Evolutionary conservation across 805 yeast species (phyloP).

Genomic region (Ogataea siamensis): DNA sequence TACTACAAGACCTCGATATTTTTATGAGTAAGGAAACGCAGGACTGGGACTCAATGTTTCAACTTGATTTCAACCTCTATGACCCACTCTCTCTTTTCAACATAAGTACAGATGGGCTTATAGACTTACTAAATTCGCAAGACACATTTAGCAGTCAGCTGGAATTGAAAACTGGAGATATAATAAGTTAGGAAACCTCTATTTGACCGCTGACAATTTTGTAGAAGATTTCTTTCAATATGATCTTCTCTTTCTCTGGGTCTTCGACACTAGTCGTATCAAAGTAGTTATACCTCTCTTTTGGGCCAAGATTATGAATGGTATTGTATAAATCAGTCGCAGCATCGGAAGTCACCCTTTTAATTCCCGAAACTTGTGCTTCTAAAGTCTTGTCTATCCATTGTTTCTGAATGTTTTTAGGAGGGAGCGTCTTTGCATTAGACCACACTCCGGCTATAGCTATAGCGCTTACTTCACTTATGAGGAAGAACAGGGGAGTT

Average conservation of each 20-base stretch:
- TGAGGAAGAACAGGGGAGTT: conserved; percentile 45
- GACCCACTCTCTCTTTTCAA: too few relatives aligned
- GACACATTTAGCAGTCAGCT: too few relatives aligned
- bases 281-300: conserved; percentile 3
- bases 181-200: neutral
- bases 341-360: neutral
- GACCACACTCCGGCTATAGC: conserved; percentile 45
- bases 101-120: too few relatives aligned
- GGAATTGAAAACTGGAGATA: too few relatives aligned
- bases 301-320: conserved; percentile 3
- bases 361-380: neutral
- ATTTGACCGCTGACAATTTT: neutral
- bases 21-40: too few relatives aligned
- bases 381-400: conserved; percentile 14
- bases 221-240: neutral
- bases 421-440: conserved; percentile 3
- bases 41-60: too few relatives aligned
- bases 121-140: too few relatives aligned
- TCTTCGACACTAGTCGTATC: neutral
- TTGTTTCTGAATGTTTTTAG: conserved; percentile 1
- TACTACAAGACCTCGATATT: too few relatives aligned
- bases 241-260: neutral
- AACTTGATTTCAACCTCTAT: too few relatives aligned
- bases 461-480: conserved; percentile 51
- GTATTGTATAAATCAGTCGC: neutral